Evolutionary conservation across 495 filamentous ascomycete species (phyloP), one percentile per base, ranked within the genome.

Genomic region (Elasticomyces elasticus): DNA sequence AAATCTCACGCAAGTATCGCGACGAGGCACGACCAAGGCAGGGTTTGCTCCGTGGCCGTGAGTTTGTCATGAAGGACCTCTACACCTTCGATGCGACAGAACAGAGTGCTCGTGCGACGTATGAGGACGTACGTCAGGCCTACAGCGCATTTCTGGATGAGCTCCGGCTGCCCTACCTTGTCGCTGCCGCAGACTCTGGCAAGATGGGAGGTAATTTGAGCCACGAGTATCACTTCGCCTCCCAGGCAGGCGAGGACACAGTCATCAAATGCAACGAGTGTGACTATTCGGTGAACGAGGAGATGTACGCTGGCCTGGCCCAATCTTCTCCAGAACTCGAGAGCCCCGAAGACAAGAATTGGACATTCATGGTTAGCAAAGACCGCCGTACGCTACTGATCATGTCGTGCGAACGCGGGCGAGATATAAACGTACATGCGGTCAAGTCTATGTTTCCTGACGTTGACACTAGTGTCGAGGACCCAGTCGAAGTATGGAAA

Each of bases 41-140:
- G 59, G 94, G 92, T 12, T 74, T 97, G 1, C 75, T 98, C 11
- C 82, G 92, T n/a, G 85, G 87, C 0, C 81, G 86, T 55, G 92
- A 98, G 61, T 98, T 98, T 61, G 69, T 88, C 51, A 98, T 98
- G 92, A 98, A 98, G 69, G 92, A 98, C 67, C 78, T 98, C 0
- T 98, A 98, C 64, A 97, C 94, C 0, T 98, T 98, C 61, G 92
- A 98, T 68, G 71, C 73, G 51, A 83, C 70, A 33, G 62, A 75
- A 1, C 63, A 79, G 22, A 68, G 77, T 5, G 92, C 92, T 0
- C 68, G 87, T 1, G 71, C 80, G 41, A 95, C 92, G 1, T 98
- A 98, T 60, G 59, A 78, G 5, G 66, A 77, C 19, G 89, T 94
- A 4, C 75, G 82, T 33, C 64, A 64, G 25, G 83, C 81, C 15